These are phyloP conservation scores for Phoma sp. DNA, from an alignment of 2,329 filamentous ascomycete species.

Conservation along the genomic window DNA sequence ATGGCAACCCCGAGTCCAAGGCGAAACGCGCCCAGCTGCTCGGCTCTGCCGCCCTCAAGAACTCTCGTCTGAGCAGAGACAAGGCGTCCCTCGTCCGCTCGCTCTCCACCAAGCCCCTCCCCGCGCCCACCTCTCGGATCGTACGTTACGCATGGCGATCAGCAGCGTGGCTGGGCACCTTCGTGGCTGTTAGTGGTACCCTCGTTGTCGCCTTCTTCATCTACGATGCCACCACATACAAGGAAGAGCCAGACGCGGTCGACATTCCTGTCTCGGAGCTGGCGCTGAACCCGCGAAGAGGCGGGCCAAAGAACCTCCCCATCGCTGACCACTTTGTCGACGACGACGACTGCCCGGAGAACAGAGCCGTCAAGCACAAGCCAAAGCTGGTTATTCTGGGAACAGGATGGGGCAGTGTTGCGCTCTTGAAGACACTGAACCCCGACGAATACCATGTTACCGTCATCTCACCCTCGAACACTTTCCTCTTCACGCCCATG, in stretches of 20 bases:
- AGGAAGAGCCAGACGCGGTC: constrained; percentile 67
- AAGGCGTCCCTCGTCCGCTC: constrained; percentile 29
- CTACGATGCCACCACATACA: constrained; percentile 93
- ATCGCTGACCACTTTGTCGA: constrained; percentile 88
- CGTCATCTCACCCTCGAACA: constrained; percentile 91
- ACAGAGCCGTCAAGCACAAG: constrained; percentile 78
- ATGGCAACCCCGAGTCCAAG: constrained; percentile 25
- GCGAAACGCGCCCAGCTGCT: constrained; percentile 33
- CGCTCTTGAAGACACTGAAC: constrained; percentile 86
- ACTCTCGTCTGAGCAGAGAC: constrained; percentile 25
- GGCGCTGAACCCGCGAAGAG: constrained; percentile 79
- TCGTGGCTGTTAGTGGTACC: constrained; percentile 72
- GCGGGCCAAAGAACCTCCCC: constrained; percentile 93
- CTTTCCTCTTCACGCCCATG: constrained; percentile 99
- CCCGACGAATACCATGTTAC: constrained; percentile 95
- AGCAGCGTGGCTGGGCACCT: constrained; percentile 76
- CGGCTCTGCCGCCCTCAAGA: constrained; percentile 26
- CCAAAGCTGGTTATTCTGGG: constrained; percentile 91
- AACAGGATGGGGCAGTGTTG: constrained; percentile 93
- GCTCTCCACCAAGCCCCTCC: constrained; percentile 40
- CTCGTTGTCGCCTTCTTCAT: constrained; percentile 85
- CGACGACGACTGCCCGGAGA: constrained; percentile 79
- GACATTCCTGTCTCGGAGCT: constrained; percentile 86
- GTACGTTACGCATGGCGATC: constrained; percentile 68
- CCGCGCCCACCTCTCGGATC: constrained; percentile 44